phyloP scores from a whole-genome alignment of 371 early-diverging fungal species.

The Apophysomyces elegans region DNA sequence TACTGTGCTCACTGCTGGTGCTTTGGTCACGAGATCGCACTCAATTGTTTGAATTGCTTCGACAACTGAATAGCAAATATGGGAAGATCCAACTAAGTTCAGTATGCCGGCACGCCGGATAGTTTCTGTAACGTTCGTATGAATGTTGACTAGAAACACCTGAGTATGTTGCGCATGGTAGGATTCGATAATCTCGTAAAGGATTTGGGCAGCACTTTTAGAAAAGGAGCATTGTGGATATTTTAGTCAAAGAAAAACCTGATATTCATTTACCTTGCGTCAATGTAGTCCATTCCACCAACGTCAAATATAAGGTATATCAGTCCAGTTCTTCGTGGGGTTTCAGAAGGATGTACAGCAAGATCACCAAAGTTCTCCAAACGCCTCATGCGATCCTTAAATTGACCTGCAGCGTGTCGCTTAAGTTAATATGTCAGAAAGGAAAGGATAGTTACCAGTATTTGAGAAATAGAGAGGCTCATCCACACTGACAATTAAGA shows the following conservation, averaged over 20 bases:
- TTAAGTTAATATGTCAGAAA: too few relatives aligned
- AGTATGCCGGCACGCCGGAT: constrained; percentile 69
- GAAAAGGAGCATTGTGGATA: too few relatives aligned
- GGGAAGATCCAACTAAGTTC: constrained; percentile 62
- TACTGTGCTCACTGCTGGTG: not conserved
- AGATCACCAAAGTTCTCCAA: constrained; percentile 84
- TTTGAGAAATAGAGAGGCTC: constrained; percentile 93
- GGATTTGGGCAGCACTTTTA: constrained; percentile 77
- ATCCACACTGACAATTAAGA: constrained; percentile 81
- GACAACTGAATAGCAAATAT: constrained; percentile 44
- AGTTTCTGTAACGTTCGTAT: constrained; percentile 58
- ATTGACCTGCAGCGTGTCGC: constrained; percentile 59
- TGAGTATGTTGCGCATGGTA: constrained; percentile 74
- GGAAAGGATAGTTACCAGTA: constrained; percentile 31
- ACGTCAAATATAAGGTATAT: constrained; percentile 81
- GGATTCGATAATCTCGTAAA: constrained; percentile 80
- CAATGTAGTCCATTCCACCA: constrained; percentile 78
- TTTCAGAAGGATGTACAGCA: constrained; percentile 87
- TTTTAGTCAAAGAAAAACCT: not conserved
- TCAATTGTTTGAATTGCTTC: constrained; percentile 40
- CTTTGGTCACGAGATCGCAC: constrained; percentile 20
- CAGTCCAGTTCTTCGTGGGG: constrained; percentile 47
- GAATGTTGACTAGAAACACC: constrained; percentile 81
- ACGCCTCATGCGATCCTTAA: constrained; percentile 8
- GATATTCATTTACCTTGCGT: constrained; percentile 69